Conservation (phyloP, 2,329 filamentous ascomycete genomes). For the Aspergillus sp. region DNA sequence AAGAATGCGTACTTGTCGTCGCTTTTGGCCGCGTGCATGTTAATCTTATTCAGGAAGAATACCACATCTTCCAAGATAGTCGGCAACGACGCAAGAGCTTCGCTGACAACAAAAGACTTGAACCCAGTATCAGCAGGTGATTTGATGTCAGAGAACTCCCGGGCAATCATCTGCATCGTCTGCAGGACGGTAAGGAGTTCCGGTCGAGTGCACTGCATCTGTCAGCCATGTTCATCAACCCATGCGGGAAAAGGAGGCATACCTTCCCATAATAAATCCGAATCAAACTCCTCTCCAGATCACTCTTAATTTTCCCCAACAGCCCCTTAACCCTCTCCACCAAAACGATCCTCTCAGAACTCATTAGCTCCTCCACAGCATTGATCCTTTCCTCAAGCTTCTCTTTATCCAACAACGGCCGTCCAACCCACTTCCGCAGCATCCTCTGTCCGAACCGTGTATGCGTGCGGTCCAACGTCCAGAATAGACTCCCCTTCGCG, state of each 20-base stretch:
- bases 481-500: constrained; percentile 83
- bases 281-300: constrained; percentile 88
- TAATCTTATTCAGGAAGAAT: constrained; percentile 75
- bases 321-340: constrained; percentile 70
- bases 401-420: constrained; percentile 71
- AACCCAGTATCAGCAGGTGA: constrained; percentile 64
- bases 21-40: constrained; percentile 69
- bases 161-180: constrained; percentile 72
- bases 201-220: constrained; percentile 63
- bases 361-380: constrained; percentile 79
- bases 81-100: constrained; percentile 69
- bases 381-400: constrained; percentile 70
- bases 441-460: constrained; percentile 84
- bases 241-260: neutral
- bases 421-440: constrained; percentile 88
- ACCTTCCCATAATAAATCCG: constrained; percentile 92
- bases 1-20: constrained; percentile 97
- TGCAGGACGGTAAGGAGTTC: constrained; percentile 82
- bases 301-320: constrained; percentile 63
- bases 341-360: constrained; percentile 57
- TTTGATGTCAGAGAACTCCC: constrained; percentile 65
- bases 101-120: constrained; percentile 59
- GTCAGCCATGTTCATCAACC: constrained; percentile 10
- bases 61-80: constrained; percentile 67
- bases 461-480: constrained; percentile 86